A percentile compares a stretch with the other conserved stretches of the same genome.
These are phyloP conservation scores for Arabidopsis hybrid DNA, from an alignment of 441 rosid genomes.

Conservation along the genomic window DNA sequence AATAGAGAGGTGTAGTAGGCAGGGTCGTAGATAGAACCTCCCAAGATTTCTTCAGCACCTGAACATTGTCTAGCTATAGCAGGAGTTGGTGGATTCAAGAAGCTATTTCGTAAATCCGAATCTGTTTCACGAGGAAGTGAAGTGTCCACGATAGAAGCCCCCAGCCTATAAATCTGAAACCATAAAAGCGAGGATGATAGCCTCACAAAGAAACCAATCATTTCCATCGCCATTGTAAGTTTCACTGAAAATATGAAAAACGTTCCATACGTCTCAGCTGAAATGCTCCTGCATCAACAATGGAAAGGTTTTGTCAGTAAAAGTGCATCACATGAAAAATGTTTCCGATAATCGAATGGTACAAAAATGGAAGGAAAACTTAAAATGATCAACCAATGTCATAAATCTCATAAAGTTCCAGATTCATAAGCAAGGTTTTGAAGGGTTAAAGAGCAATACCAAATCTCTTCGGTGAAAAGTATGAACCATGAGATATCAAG, in stretches of 20 bases:
- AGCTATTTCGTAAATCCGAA: slow-evolving; percentile 79
- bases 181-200: slow-evolving; percentile 80
- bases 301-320: background rate
- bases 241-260: slow-evolving; percentile 76
- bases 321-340: background rate
- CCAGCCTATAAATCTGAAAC: slow-evolving; percentile 93
- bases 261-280: slow-evolving; percentile 55
- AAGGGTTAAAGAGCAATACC: slow-evolving; percentile 45
- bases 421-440: slow-evolving; percentile 4
- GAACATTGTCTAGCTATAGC: slow-evolving; percentile 55
- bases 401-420: no score
- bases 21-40: slow-evolving; percentile 83
- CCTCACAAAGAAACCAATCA: slow-evolving; percentile 79
- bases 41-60: slow-evolving; percentile 63
- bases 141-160: slow-evolving; percentile 59
- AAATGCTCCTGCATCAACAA: slow-evolving; percentile 60
- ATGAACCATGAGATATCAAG: slow-evolving; percentile 90
- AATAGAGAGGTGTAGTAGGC: slow-evolving; percentile 77
- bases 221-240: slow-evolving; percentile 85
- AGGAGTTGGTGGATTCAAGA: slow-evolving; percentile 67
- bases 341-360: background rate
- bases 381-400: background rate
- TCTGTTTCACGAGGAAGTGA: slow-evolving; percentile 62
- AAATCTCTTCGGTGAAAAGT: slow-evolving; percentile 73
- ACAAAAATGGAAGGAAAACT: no score